Evolutionary conservation across 768 basidiomycete genomes (phyloP).

Genomic region (Mycena rosella): DNA sequence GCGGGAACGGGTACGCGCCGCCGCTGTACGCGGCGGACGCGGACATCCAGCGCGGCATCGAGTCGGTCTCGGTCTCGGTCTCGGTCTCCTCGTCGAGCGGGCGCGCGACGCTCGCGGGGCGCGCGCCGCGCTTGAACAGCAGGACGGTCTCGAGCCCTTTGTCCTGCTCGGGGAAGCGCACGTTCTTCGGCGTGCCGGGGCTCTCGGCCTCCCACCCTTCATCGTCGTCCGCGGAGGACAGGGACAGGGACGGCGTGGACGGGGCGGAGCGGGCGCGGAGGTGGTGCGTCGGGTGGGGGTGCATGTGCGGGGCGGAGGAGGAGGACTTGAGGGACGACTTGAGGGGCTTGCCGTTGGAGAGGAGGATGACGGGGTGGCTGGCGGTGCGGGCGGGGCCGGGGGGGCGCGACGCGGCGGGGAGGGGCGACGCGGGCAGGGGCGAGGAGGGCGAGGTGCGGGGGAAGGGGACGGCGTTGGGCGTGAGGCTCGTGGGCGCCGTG

Average conservation of each 20-base stretch:
- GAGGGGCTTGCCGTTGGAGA: slow-evolving; percentile 54
- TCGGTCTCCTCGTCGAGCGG: slow-evolving; percentile 52
- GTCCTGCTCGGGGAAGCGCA: slow-evolving; percentile 85
- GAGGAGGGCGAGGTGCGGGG: slow-evolving; percentile 49
- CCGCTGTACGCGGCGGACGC: too few relatives aligned
- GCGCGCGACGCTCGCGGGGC: slow-evolving; percentile 68
- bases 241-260: slow-evolving; percentile 1
- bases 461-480: slow-evolving; percentile 52
- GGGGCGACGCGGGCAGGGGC: slow-evolving; percentile 40
- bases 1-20: slow-evolving; percentile 23
- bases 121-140: slow-evolving; percentile 75
- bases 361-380: slow-evolving; percentile 51
- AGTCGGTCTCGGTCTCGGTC: slow-evolving; percentile 56
- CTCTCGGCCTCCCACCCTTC: not conserved
- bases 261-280: slow-evolving; percentile 17
- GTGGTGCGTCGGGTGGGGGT: slow-evolving; percentile 1
- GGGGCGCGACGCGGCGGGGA: slow-evolving; percentile 43
- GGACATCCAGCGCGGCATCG: not conserved
- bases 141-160: slow-evolving; percentile 71
- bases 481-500: not conserved
- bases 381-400: slow-evolving; percentile 45
- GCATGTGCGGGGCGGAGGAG: slow-evolving; percentile 18
- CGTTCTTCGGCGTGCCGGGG: slow-evolving; percentile 74
- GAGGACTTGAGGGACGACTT: slow-evolving; percentile 18
- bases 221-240: not conserved